A percentile compares a stretch with the other conserved stretches of the same genome.
Evolutionary conservation across 176 grass and related monocot species (phyloP).

Genomic region (Eleusine indica): DNA sequence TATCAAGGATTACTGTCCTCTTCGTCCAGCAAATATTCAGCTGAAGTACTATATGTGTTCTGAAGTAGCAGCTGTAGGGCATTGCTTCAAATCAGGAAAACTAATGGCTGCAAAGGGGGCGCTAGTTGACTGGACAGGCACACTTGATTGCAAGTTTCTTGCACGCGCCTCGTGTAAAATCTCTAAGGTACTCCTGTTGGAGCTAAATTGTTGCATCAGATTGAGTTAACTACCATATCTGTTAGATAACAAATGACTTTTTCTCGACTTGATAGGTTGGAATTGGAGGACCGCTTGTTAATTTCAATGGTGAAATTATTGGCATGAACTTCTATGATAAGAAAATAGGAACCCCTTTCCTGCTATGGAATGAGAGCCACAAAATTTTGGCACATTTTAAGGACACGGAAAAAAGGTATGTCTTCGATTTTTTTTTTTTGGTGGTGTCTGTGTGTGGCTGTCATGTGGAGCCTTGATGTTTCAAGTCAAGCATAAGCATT

Average conservation of each 20-base stretch:
- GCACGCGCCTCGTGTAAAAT: neutral
- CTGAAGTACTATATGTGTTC: neutral
- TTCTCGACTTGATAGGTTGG: conserved; percentile 23
- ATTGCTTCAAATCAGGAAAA: neutral
- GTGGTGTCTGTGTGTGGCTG: neutral
- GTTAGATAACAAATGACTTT: neutral
- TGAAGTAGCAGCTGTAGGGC: neutral
- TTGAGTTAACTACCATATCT: neutral
- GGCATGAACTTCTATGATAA: conserved; percentile 32
- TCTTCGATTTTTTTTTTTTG: neutral
- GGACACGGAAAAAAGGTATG: conserved; percentile 7
- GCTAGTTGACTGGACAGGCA: neutral
- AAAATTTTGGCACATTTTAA: conserved; percentile 11
- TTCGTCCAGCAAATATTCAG: neutral
- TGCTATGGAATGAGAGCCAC: neutral
- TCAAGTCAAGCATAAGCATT: neutral
- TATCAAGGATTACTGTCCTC: neutral
- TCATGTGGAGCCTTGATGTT: neutral
- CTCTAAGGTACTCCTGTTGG: neutral
- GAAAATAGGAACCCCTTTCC: conserved; percentile 21
- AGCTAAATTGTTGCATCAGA: neutral
- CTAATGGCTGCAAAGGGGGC: neutral
- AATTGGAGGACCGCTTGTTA: conserved; percentile 33
- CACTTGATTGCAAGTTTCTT: neutral
- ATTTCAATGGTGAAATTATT: conserved; percentile 3